Conservation (phyloP, 352 stramenopile genomes). For the Phytophthora hybrid region DNA sequence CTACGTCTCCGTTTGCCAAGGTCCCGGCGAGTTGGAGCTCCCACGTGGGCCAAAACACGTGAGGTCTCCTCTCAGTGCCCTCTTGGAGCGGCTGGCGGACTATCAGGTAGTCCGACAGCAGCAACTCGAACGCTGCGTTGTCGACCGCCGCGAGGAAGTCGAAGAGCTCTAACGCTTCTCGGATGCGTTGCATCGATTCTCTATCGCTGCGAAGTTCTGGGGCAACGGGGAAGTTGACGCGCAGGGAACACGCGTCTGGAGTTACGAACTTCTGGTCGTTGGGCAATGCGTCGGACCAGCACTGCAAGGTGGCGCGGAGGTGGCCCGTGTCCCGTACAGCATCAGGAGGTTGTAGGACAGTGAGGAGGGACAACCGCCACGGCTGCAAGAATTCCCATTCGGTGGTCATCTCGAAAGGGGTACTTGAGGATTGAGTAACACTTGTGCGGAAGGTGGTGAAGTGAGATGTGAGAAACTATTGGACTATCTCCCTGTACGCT, state of each 20-base stretch:
- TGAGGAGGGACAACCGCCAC: background rate
- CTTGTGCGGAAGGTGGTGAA: background rate
- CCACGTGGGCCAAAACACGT: constrained; percentile 4
- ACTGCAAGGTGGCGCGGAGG: background rate
- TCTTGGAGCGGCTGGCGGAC: background rate
- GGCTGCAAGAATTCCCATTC: background rate
- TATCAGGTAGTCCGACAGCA: background rate
- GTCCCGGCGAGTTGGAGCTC: background rate
- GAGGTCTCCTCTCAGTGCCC: background rate
- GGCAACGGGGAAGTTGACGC: background rate
- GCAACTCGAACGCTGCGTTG: background rate
- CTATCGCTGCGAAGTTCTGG: background rate
- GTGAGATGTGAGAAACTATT: background rate
- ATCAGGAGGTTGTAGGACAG: background rate
- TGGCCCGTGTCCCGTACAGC: background rate
- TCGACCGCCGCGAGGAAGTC: background rate
- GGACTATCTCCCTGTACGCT: background rate
- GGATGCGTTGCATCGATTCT: background rate
- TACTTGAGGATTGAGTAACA: background rate
- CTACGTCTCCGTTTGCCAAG: background rate
- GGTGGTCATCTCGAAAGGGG: background rate
- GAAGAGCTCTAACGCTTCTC: constrained; percentile 4
- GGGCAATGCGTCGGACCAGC: background rate
- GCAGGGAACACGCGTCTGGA: background rate
- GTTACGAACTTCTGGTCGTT: constrained; percentile 4